Evolutionary conservation across 805 yeast species (phyloP).

Genomic region (Huiozyma sinensis): DNA sequence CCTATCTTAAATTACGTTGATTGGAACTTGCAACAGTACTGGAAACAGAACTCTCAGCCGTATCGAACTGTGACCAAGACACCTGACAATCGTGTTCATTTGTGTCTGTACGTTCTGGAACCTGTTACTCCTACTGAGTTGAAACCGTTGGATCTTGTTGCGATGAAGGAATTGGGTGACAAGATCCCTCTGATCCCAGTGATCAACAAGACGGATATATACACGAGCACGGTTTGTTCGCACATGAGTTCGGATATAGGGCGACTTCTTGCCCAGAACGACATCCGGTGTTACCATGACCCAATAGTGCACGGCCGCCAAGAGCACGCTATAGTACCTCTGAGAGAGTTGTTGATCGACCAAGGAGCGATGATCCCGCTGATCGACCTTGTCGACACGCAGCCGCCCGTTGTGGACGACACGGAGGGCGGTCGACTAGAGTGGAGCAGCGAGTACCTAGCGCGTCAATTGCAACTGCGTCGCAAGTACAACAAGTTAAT

Average conservation of each 20-base stretch:
- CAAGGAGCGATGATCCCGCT: not conserved
- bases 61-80: conserved; percentile 34
- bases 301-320: not conserved
- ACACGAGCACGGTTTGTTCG: conserved; percentile 21
- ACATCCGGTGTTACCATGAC: conserved; percentile 29
- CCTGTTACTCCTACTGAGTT: conserved; percentile 55
- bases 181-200: conserved; percentile 78
- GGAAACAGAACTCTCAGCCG: conserved; percentile 74
- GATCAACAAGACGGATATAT: conserved; percentile 60
- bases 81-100: conserved; percentile 65
- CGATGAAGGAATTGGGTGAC: conserved; percentile 58
- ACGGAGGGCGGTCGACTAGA: conserved; percentile 34
- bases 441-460: conserved; percentile 38
- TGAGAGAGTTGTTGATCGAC: not conserved
- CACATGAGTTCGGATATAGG: conserved; percentile 29
- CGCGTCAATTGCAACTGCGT: conserved; percentile 35
- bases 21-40: conserved; percentile 57
- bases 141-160: conserved; percentile 52
- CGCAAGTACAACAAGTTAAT: conserved; percentile 35
- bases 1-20: conserved; percentile 67
- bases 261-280: conserved; percentile 33
- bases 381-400: not conserved
- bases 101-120: conserved; percentile 70
- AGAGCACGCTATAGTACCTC: not conserved
- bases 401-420: conserved; percentile 12